A percentile compares a stretch with the other conserved stretches of the same genome.
Evolutionary conservation across 202 grass and related monocot species (phyloP).

Genomic region (Setaria viridis): DNA sequence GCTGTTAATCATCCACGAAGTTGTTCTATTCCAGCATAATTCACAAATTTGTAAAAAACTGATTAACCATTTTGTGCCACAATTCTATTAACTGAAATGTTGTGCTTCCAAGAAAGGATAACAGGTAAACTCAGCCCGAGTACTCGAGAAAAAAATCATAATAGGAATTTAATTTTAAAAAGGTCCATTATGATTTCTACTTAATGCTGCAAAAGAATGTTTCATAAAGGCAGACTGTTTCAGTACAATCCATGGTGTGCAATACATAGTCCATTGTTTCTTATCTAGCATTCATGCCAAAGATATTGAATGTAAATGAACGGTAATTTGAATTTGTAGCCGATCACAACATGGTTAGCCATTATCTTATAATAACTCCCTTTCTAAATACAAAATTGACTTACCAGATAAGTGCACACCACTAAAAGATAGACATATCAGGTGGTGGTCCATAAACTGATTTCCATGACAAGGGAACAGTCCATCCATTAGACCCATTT

Average conservation of each 20-base stretch:
- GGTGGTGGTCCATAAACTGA: conserved; percentile 93
- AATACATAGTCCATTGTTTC: background rate
- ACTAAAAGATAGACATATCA: conserved; percentile 86
- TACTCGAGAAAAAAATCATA: background rate
- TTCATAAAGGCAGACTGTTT: background rate
- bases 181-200: background rate
- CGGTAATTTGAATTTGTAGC: conserved; percentile 12
- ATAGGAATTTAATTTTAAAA: background rate
- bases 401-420: conserved; percentile 50
- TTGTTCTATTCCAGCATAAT: background rate
- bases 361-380: background rate
- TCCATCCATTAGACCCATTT: conserved; percentile 70
- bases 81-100: conserved; percentile 6
- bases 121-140: background rate
- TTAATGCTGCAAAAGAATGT: conserved; percentile 6
- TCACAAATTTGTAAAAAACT: background rate
- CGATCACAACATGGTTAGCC: background rate
- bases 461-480: conserved; percentile 86
- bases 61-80: background rate
- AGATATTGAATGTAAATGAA: background rate
- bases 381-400: conserved; percentile 31
- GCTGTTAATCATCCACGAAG: background rate
- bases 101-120: background rate
- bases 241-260: background rate
- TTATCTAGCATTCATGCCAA: conserved; percentile 4